These are phyloP conservation scores for Penicillium capsulatum DNA, from an alignment of 2,329 filamentous ascomycete species.

Conservation along the genomic window DNA sequence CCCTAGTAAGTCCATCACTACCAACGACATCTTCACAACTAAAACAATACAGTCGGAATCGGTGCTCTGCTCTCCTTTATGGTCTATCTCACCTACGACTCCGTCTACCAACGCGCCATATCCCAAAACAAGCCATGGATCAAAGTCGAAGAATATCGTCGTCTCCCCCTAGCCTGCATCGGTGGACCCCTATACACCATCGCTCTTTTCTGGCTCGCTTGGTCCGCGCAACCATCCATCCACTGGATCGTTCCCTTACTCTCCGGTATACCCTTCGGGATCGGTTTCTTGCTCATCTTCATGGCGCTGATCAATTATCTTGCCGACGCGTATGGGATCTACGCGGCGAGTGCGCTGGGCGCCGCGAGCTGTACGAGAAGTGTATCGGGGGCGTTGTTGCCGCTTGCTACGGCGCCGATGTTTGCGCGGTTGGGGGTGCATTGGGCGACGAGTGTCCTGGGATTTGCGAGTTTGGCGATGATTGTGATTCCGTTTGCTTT, in stretches of 20 bases:
- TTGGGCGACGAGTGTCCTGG: conserved; percentile 5
- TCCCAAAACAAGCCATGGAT: background rate
- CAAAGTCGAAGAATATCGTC: conserved; percentile 46
- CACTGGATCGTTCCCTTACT: conserved; percentile 3
- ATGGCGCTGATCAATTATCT: conserved; percentile 4
- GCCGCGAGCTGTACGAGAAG: background rate
- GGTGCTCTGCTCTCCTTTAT: background rate
- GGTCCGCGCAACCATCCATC: conserved; percentile 16
- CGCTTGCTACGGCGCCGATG: conserved; percentile 4
- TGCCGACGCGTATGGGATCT: conserved; percentile 5
- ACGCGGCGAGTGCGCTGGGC: conserved; percentile 3
- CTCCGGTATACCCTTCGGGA: conserved; percentile 2
- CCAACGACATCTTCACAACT: too few relatives aligned
- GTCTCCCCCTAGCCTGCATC: conserved; percentile 66
- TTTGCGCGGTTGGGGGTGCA: conserved; percentile 3
- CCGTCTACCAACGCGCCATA: background rate
- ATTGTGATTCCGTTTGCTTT: too few relatives aligned
- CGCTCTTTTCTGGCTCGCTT: conserved; percentile 49
- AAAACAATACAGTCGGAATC: too few relatives aligned
- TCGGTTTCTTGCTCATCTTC: conserved; percentile 1
- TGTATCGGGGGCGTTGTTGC: conserved; percentile 6
- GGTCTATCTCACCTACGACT: background rate
- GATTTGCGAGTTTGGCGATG: conserved; percentile 1
- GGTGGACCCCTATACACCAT: conserved; percentile 56
- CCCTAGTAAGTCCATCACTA: too few relatives aligned